Evolutionary conservation across 2,329 filamentous ascomycete species (phyloP), one percentile per base, ranked within the genome.

Genomic region (Xylaria digitata): DNA sequence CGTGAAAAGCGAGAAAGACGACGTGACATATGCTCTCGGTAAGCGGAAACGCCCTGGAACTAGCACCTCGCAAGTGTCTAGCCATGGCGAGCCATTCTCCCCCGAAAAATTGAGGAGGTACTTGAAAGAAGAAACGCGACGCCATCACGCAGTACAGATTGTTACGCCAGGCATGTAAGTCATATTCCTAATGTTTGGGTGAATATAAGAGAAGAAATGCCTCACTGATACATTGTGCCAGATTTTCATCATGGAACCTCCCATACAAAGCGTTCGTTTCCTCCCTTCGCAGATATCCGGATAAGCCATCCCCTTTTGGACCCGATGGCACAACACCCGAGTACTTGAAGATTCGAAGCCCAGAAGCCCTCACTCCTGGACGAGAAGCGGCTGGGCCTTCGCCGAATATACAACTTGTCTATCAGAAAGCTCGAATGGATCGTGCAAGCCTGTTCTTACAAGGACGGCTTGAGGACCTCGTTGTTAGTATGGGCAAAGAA

Each of bases 331-430:
- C 49, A 6, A 65, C 62, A 11, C 62, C 62, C 1, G 56, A 65
- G 1, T 9, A 48, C 19, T 1, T 65, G 9, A 26, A 65, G 0
- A 56, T 65, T 11, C 2, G 42, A 23, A 65, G 62, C 34, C 62
- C 62, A 8, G 19, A 2, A 7, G 13, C 63, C 8, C 4, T 49
- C 8, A 52, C 43, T 4, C 57, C 50, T 30, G 50, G 63, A 17
- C 56, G 34, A 15, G 57, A 61, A 17, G 9, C 6, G 17, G 49
- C 42, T 9, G 34, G n/a, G 4, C 50, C 50, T 1, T 65, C 63
- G 5, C 63, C 57, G 7, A 65, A 61, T n/a, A 56, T 52, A 56
- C 32, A 65, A 17, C 56, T 65, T 19, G 56, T 65, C 11, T 65
- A 65, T 45, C 50, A 56, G n/a, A 65, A 61, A 32, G 56, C 56